Base-by-base conservation (phyloP, 176 grass and related monocot genomes). In the Zoysia pacifica region DNA sequence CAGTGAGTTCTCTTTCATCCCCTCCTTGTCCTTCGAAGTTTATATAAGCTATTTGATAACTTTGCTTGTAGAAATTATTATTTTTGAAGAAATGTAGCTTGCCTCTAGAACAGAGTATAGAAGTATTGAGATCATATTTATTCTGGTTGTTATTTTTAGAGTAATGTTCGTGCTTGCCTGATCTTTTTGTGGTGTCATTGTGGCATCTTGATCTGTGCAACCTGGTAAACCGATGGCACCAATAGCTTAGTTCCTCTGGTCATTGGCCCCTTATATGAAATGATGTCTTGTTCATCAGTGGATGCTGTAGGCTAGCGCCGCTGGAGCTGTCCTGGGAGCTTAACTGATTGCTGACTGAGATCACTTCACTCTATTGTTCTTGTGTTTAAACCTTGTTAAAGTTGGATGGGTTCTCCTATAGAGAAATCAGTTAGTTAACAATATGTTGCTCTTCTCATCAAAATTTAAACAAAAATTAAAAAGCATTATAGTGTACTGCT, bases 1-100 rank as follows among this genome's bases (percentile, higher is more conserved):
- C 42, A 9, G 84, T 87, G 70, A 84, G 77, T 80, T 41, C 37
- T 67, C 15, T 60, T 78, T 82, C 37, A 13, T 62, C 9, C 48
- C 38, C 9, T 67, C 4, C 8, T 35, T 48, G 3, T 80, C 11
- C n/a, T 49, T 64, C 0, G 44, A 81, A 61, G 8, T 35, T 55
- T 47, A 53, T n/a, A 46, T 65, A 48, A 65, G 16, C 40, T 49
- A 38, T 77, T 62, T 77, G 28, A 39, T n/a, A 46, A n/a, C 36
- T 48, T 46, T 53, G 48, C 62, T 12, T 54, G 10, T 28, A 28
- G 28, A 42, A 47, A 79, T 38, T 47, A 0, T 44, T 3, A 7
- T 47, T 79, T 55, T 7, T 37, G 45, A 56, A 12, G 19, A 47
- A 58, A 47, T 72, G 67, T 70, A 82, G 28, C 48, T 77, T 48